Percentiles rank a stretch among this genome's conserved stretches.
These are phyloP conservation scores for Aristolochia fimbriata DNA, from an alignment of 164 flowering plant species.

Conservation along the genomic window DNA sequence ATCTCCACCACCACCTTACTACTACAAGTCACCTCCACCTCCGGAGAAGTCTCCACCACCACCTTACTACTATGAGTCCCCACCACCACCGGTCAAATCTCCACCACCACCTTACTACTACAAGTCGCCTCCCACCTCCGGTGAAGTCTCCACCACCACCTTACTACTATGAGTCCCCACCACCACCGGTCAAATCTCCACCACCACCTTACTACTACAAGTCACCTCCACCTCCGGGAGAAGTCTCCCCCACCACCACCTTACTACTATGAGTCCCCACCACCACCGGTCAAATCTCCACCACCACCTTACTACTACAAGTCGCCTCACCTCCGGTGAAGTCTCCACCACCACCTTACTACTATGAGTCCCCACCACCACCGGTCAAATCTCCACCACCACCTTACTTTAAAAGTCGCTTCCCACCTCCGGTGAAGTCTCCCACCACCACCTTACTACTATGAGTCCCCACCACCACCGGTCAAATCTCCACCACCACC, in stretches of 20 bases:
- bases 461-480: slow-evolving; percentile 15
- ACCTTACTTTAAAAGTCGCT: slow-evolving; percentile 27
- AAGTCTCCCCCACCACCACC: slow-evolving; percentile 18
- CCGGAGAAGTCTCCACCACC: slow-evolving; percentile 12
- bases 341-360: slow-evolving; percentile 24
- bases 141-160: slow-evolving; percentile 13
- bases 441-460: slow-evolving; percentile 21
- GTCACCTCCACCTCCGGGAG: slow-evolving; percentile 23
- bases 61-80: slow-evolving; percentile 21
- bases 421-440: slow-evolving; percentile 24
- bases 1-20: slow-evolving; percentile 12
- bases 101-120: slow-evolving; percentile 18
- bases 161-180: slow-evolving; percentile 22
- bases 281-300: slow-evolving; percentile 9
- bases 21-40: slow-evolving; percentile 12
- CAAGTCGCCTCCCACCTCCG: slow-evolving; percentile 21
- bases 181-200: slow-evolving; percentile 18
- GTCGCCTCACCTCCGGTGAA: slow-evolving; percentile 20
- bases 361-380: slow-evolving; percentile 23
- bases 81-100: slow-evolving; percentile 9
- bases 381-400: slow-evolving; percentile 30
- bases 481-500: slow-evolving; percentile 13
- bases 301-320: slow-evolving; percentile 23
- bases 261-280: slow-evolving; percentile 12
- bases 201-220: slow-evolving; percentile 22